These are phyloP conservation scores for Calophaca sinica DNA, from an alignment of 306 rosid genomes.

Conservation along the genomic window DNA sequence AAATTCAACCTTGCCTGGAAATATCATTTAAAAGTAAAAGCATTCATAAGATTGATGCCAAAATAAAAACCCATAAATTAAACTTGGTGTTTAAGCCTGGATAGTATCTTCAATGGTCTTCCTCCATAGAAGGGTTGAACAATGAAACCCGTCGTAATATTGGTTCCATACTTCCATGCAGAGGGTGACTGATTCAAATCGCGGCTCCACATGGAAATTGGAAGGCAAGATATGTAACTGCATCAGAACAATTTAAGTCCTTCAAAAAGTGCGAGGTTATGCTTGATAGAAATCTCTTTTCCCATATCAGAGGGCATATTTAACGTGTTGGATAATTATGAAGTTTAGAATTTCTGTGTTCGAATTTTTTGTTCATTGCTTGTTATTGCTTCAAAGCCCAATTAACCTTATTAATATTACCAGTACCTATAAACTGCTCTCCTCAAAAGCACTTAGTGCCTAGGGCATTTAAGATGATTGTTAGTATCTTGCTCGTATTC, in stretches of 20 bases:
- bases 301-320: neutral
- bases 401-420: too few species aligned
- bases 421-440: neutral
- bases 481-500: slow-evolving; percentile 83
- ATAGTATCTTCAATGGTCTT: slow-evolving; percentile 21
- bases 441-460: slow-evolving; percentile 6
- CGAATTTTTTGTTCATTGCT: neutral
- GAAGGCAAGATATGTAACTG: neutral
- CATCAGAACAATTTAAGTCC: slow-evolving; percentile 13
- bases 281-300: slow-evolving; percentile 1
- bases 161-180: neutral
- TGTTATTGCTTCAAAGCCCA: neutral
- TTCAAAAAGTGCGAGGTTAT: neutral
- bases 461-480: slow-evolving; percentile 10
- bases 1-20: slow-evolving; percentile 86
- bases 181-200: neutral
- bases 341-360: neutral
- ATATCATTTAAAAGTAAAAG: slow-evolving; percentile 37
- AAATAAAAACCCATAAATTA: slow-evolving; percentile 16
- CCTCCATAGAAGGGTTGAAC: slow-evolving; percentile 7
- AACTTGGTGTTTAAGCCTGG: slow-evolving; percentile 14
- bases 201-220: slow-evolving; percentile 13
- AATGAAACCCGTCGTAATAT: slow-evolving; percentile 1
- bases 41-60: slow-evolving; percentile 35
- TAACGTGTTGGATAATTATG: neutral